Evolutionary conservation across 208 protist genomes (phyloP).

Genomic region (Tritrichomonas musculus): DNA sequence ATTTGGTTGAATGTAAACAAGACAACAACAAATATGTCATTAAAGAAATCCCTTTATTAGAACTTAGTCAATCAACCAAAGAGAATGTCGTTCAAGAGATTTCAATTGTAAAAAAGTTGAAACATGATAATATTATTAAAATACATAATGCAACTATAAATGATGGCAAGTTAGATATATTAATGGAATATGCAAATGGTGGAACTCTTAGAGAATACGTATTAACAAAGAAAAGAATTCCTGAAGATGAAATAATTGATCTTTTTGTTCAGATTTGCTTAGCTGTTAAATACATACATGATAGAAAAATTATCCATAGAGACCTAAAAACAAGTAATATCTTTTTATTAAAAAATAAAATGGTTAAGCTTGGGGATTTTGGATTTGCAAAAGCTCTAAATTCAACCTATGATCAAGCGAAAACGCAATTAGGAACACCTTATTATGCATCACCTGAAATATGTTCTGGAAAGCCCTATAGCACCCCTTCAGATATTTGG

Average conservation of each 20-base stretch:
- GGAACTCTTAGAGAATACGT: not conserved
- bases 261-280: slow-evolving; percentile 50
- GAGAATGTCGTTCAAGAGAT: not conserved
- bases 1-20: no score
- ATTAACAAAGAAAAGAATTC: not conserved
- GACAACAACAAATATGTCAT: no score
- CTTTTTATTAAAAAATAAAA: slow-evolving; percentile 8
- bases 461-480: not conserved
- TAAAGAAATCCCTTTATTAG: no score
- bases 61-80: no score
- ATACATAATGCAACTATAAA: not conserved
- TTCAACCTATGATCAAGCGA: not conserved
- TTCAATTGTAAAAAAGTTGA: not conserved
- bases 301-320: slow-evolving; percentile 58
- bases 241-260: slow-evolving; percentile 1
- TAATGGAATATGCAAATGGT: not conserved
- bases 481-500: not conserved
- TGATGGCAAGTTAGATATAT: not conserved
- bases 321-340: slow-evolving; percentile 47
- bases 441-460: slow-evolving; percentile 36
- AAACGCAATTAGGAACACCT: slow-evolving; percentile 2
- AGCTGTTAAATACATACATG: slow-evolving; percentile 57
- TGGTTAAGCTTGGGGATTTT: slow-evolving; percentile 40
- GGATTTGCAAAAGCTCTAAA: not conserved
- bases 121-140: not conserved